Evolutionary conservation across 1,284 basidiomycete species (phyloP), one percentile per base, ranked within the genome.

Genomic region (Malassezia slooffiae): DNA sequence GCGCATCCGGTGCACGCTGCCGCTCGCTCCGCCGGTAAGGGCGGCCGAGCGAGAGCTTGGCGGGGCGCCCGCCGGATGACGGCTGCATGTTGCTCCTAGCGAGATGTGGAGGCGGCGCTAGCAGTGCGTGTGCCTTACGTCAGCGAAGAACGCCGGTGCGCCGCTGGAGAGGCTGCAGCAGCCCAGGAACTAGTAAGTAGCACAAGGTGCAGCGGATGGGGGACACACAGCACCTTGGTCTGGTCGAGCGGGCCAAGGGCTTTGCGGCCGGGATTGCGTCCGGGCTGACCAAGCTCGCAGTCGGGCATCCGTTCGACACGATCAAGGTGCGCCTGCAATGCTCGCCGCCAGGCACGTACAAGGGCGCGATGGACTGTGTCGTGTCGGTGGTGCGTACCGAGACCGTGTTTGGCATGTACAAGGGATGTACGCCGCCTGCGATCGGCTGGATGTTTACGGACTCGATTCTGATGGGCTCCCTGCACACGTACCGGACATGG

Each of bases 371-470:
- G 12, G 81, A 84, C 55, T 81, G 80, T 47, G 70, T 85, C 20
- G 59, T 73, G 30, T 76, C 77, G 52, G 79, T 79, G 5, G 70
- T 83, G 11, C 73, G 76, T 38, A 77, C 78, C 30, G 83, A 85
- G 50, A 67, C 67, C 1, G 43, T 64, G 2, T 38, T 65, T 7
- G 65, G 67, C 7, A 39, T 72, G 21, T 71, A 71, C 55, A 71
- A 72, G 44, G 75, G 81, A 77, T 71, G 70, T 26, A 48, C 50
- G 2, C 80, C 82, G 5, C 83, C 82, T 2, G 80, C 81, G 15
- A 72, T 85, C 3, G 82, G 81, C 2, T 85, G 82, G 83, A 79
- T 80, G 7, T 74, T 79, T 29, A 80, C 82, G 32, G 83, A 86
- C 61, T 80, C 81, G 12, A 71, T 85, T 8, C 73, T 86, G 6